phyloP scores from a whole-genome alignment of 345 rosid genomes.

The Passiflora organensis region DNA sequence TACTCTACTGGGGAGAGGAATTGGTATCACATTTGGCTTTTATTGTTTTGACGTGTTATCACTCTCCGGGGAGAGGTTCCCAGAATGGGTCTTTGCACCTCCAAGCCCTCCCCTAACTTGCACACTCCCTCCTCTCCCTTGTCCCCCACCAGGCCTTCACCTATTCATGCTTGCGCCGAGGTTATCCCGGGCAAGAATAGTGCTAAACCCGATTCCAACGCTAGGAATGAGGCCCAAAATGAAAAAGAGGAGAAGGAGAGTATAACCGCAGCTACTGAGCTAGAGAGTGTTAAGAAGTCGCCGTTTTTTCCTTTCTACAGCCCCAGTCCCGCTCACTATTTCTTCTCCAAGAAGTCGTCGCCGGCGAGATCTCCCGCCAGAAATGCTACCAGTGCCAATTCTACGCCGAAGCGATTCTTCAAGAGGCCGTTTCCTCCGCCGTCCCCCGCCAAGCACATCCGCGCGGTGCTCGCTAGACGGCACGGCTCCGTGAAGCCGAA shows the following conservation, averaged over 20 bases:
- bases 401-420: constrained; percentile 82
- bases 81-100: constrained; percentile 75
- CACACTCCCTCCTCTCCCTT: constrained; percentile 37
- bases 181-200: no score
- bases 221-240: constrained; percentile 6
- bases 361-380: constrained; percentile 81
- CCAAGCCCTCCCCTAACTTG: constrained; percentile 52
- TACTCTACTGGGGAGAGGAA: no score
- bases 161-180: background rate
- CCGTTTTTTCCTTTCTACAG: constrained; percentile 85
- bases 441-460: constrained; percentile 97
- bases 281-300: constrained; percentile 34
- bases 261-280: constrained; percentile 22
- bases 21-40: background rate
- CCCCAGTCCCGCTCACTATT: constrained; percentile 78
- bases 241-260: constrained; percentile 19
- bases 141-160: background rate
- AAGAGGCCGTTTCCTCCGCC: constrained; percentile 84
- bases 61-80: constrained; percentile 23
- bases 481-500: constrained; percentile 32
- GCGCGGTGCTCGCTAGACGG: constrained; percentile 66
- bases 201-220: no score
- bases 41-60: background rate
- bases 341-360: constrained; percentile 83
- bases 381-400: constrained; percentile 38